Evolutionary conservation across 495 filamentous ascomycete species (phyloP).

Genomic region (Delitschia confertaspora): DNA sequence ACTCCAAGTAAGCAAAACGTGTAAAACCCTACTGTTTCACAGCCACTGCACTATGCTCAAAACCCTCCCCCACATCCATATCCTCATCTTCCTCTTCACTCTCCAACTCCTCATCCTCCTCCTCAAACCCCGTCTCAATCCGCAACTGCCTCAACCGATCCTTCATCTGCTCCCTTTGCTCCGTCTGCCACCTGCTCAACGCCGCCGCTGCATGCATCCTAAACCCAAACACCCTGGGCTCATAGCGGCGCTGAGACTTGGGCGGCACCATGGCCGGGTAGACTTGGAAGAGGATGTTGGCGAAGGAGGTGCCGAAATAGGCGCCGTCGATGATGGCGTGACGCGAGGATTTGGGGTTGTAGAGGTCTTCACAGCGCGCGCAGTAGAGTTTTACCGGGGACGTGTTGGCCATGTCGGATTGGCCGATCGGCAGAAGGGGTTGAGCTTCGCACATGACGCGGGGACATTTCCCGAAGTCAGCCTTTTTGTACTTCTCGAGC

Average conservation of each 20-base stretch:
- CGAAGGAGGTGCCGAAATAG: slow-evolving; percentile 96
- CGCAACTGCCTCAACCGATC: slow-evolving; percentile 49
- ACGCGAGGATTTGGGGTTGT: slow-evolving; percentile 96
- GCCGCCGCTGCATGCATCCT: slow-evolving; percentile 86
- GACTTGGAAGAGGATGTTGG: slow-evolving; percentile 98
- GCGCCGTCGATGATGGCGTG: slow-evolving; percentile 93
- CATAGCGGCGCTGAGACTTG: slow-evolving; percentile 77
- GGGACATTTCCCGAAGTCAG: slow-evolving; percentile 96
- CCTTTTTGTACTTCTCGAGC: slow-evolving; percentile 98
- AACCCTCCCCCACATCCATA: slow-evolving; percentile 27
- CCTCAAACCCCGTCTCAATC: slow-evolving; percentile 49
- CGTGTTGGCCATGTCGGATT: slow-evolving; percentile 72
- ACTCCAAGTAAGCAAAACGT: background rate
- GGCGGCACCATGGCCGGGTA: slow-evolving; percentile 80
- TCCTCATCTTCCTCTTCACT: slow-evolving; percentile 38
- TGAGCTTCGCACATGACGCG: slow-evolving; percentile 88
- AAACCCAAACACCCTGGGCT: slow-evolving; percentile 88
- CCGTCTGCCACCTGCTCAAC: slow-evolving; percentile 83
- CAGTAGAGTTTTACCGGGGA: slow-evolving; percentile 96
- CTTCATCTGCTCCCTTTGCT: slow-evolving; percentile 67
- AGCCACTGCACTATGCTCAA: slow-evolving; percentile 3
- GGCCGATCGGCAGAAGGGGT: slow-evolving; percentile 85
- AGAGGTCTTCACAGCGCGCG: slow-evolving; percentile 92
- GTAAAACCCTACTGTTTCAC: background rate
- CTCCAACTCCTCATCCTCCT: slow-evolving; percentile 44